These are phyloP conservation scores for Knoxia roxburghii DNA, from an alignment of 257 asterid species.

Conservation along the genomic window DNA sequence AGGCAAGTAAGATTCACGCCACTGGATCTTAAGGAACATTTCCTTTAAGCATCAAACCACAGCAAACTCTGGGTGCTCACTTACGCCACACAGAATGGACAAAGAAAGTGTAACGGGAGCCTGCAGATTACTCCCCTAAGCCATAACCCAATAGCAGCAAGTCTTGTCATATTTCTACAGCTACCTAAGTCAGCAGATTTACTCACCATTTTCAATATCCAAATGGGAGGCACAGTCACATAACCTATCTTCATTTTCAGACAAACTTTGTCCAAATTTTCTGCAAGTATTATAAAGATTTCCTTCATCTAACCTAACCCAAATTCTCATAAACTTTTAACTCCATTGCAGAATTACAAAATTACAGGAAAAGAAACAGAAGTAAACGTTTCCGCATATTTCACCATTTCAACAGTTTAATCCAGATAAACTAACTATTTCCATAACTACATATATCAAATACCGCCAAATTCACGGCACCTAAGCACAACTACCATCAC, in stretches of 20 bases:
- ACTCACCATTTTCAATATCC: neutral
- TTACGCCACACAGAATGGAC: neutral
- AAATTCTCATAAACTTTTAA: neutral
- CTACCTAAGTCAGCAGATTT: neutral
- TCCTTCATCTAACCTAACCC: neutral
- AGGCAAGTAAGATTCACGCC: neutral
- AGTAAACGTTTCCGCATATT: neutral
- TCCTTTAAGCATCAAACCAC: neutral
- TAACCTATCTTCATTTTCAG: neutral
- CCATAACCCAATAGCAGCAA: no score
- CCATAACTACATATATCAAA: neutral
- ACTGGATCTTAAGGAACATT: neutral
- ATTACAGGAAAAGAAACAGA: neutral
- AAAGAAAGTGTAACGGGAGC: no score
- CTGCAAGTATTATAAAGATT: neutral
- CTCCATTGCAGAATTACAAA: neutral
- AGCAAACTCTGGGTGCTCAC: neutral
- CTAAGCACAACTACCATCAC: neutral
- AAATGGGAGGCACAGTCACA: neutral
- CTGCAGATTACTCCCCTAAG: no score
- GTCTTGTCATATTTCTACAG: no score
- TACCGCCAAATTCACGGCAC: neutral
- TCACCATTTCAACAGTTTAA: neutral
- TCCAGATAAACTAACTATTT: neutral
- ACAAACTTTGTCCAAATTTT: neutral